Conservation (phyloP, 768 basidiomycete genomes). For the Pleurotus ostreatus region DNA sequence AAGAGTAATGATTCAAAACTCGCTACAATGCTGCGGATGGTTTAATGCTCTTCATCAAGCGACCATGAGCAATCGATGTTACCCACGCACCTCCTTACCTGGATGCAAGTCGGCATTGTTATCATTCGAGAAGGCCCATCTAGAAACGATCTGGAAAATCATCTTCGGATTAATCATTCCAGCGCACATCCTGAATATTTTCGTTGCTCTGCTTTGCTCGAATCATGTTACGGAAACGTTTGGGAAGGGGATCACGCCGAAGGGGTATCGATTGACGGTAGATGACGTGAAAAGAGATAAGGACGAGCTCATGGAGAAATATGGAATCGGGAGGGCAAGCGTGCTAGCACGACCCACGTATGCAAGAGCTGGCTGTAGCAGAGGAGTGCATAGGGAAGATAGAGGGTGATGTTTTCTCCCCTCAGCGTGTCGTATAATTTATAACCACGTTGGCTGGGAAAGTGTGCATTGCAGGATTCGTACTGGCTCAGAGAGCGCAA, state of each 20-base stretch:
- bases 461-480: too few relatives aligned
- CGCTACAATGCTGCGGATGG: constrained; percentile 64
- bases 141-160: constrained; percentile 43
- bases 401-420: background rate
- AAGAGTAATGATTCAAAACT: constrained; percentile 55
- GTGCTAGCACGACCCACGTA: constrained; percentile 15
- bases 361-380: constrained; percentile 17
- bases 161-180: constrained; percentile 52
- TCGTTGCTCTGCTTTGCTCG: constrained; percentile 57
- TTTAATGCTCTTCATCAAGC: constrained; percentile 59
- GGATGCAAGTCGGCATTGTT: constrained; percentile 64
- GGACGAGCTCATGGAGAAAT: constrained; percentile 22
- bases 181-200: constrained; percentile 56
- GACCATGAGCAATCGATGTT: constrained; percentile 53
- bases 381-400: constrained; percentile 21
- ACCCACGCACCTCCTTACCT: constrained; percentile 55
- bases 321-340: background rate
- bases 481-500: too few relatives aligned
- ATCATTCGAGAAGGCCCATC: constrained; percentile 44
- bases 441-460: too few relatives aligned
- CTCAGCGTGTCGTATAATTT: too few relatives aligned
- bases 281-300: constrained; percentile 41
- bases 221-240: constrained; percentile 63
- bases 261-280: constrained; percentile 49
- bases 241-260: constrained; percentile 62